Evolutionary conservation across 305 asterid species (phyloP).

Genomic region (Striga hermonthica): DNA sequence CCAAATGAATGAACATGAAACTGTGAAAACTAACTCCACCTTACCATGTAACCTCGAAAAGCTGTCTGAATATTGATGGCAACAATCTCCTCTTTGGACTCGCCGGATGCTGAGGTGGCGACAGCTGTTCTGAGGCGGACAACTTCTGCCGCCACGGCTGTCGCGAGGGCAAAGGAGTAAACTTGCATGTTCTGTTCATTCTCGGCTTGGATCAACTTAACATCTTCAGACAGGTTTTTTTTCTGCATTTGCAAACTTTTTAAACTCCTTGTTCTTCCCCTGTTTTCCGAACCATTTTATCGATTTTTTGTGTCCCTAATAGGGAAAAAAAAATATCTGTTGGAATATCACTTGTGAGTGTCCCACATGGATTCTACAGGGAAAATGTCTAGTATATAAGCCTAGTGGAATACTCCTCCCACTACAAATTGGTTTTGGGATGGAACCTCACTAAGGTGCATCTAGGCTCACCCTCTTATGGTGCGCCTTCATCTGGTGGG

Average conservation of each 20-base stretch:
- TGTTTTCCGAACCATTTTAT: constrained; percentile 57
- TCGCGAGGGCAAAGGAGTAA: constrained; percentile 64
- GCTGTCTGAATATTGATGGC: constrained; percentile 68
- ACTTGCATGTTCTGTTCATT: constrained; percentile 63
- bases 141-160: constrained; percentile 85
- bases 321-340: too few relatives aligned
- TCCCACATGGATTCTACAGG: too few relatives aligned
- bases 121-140: constrained; percentile 57
- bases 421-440: too few relatives aligned
- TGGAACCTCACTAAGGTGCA: too few relatives aligned
- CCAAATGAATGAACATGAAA: too few relatives aligned
- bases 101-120: constrained; percentile 36
- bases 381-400: too few relatives aligned
- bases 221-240: constrained; percentile 37
- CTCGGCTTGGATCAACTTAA: constrained; percentile 57
- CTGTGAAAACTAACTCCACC: background rate
- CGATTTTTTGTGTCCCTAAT: constrained; percentile 44
- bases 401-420: too few relatives aligned
- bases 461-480: too few relatives aligned
- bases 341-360: too few relatives aligned
- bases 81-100: constrained; percentile 64
- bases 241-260: constrained; percentile 34
- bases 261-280: constrained; percentile 35
- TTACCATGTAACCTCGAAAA: constrained; percentile 76
- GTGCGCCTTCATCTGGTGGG: too few relatives aligned